These are phyloP conservation scores for Venturia aucupariae DNA, from an alignment of 2,329 filamentous ascomycete genomes.

Conservation along the genomic window DNA sequence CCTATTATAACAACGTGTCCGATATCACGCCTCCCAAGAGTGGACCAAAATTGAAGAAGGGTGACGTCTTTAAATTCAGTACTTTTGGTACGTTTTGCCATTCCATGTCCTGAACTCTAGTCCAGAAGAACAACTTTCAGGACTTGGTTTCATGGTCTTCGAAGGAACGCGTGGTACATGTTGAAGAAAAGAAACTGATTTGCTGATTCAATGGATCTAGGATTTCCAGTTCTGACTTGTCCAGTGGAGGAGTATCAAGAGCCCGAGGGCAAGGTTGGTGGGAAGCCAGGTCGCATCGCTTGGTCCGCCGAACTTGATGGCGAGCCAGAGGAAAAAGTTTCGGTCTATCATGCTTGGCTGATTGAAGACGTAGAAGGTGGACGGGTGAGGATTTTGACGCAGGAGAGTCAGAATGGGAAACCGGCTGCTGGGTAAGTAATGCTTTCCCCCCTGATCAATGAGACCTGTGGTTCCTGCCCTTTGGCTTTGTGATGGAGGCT, in stretches of 20 bases:
- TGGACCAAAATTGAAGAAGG: slow-evolving; percentile 21
- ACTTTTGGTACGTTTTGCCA: slow-evolving; percentile 22
- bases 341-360: slow-evolving; percentile 30
- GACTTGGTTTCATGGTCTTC: no score
- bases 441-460: no score
- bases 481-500: no score
- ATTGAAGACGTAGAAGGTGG: slow-evolving; percentile 25
- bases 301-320: slow-evolving; percentile 20
- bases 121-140: no score
- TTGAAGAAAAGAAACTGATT: neutral
- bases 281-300: slow-evolving; percentile 18
- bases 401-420: slow-evolving; percentile 28
- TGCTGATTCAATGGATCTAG: neutral
- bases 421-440: slow-evolving; percentile 22
- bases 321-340: slow-evolving; percentile 20
- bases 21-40: slow-evolving; percentile 23
- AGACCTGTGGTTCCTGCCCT: no score
- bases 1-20: slow-evolving; percentile 27
- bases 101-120: neutral
- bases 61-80: slow-evolving; percentile 25
- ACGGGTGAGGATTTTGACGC: slow-evolving; percentile 27
- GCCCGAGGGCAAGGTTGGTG: slow-evolving; percentile 13
- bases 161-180: no score
- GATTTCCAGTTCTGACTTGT: slow-evolving; percentile 24
- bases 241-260: slow-evolving; percentile 20